Base-by-base conservation (phyloP, 1,284 basidiomycete genomes). In the Coriolopsis trogii region DNA sequence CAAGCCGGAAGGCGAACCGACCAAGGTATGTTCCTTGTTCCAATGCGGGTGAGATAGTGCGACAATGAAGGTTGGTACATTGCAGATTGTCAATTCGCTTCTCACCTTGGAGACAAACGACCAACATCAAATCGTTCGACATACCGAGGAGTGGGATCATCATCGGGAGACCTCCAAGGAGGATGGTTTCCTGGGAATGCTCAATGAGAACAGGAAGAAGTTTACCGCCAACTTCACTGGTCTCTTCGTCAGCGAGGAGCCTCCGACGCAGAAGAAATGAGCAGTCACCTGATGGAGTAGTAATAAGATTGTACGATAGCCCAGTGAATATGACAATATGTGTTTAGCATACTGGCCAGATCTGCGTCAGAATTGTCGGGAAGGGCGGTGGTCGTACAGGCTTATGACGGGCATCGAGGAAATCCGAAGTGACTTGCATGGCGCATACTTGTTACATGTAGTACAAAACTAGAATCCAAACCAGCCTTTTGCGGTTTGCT, bases 401-500 rank as follows among this genome's bases (percentile, higher is more conserved):
- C n/a, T n/a, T n/a, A n/a, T n/a, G n/a, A n/a, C n/a, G n/a, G n/a
- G n/a, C n/a, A n/a, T n/a, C n/a, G n/a, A n/a, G n/a, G n/a, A n/a
- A n/a, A n/a, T n/a, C n/a, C n/a, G n/a, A n/a, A n/a, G n/a, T n/a
- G n/a, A n/a, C n/a, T n/a, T n/a, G n/a, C n/a, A n/a, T n/a, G n/a
- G n/a, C n/a, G n/a, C n/a, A n/a, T n/a, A n/a, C n/a, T n/a, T n/a
- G 28, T 31, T 12, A 31, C 15, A 12, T 34, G 20, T 34, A 16
- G n/a, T 34, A 46, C 44, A 46, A 28, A 3, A 10, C 55, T 29
- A 81, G 49, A 82, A 75, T 6, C 77, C 74, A 64, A 87, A 82
- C 84, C 84, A 87, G 18, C 76, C 71, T 67, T 82, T 87, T 18
- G 81, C 75, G 3, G 76, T 75, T 58, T 86, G 82, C 60, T 84